Conservation (phyloP, 352 stramenopile genomes). For the Globisporangium canariense region DNA sequence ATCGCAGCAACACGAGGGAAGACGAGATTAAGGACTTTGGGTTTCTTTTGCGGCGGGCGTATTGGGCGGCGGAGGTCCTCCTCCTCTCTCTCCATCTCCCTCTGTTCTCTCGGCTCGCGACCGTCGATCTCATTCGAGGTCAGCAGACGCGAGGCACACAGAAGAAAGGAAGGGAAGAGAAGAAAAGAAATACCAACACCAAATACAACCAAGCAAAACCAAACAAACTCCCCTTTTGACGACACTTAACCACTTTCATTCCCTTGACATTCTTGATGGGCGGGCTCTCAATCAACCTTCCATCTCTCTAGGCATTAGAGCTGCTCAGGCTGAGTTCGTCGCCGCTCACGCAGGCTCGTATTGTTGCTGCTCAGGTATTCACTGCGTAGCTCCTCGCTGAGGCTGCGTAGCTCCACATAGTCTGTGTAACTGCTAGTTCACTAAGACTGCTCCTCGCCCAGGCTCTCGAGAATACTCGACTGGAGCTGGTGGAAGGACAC, state of each 20-base stretch:
- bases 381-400: too few relatives aligned
- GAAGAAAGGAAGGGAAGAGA: background rate
- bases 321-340: background rate
- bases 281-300: background rate
- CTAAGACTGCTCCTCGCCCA: conserved; percentile 42
- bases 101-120: background rate
- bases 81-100: conserved; percentile 15
- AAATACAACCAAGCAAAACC: conserved; percentile 7
- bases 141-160: background rate
- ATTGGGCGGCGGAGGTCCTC: background rate
- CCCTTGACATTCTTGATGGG: background rate
- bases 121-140: background rate
- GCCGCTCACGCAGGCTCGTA: too few relatives aligned
- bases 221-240: background rate
- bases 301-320: background rate
- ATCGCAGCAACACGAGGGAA: conserved; percentile 18
- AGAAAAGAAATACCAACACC: background rate
- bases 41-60: background rate
- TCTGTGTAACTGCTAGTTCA: background rate
- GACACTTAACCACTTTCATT: background rate
- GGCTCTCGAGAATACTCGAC: conserved; percentile 74
- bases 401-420: too few relatives aligned
- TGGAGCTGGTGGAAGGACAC: conserved; percentile 76
- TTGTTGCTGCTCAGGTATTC: too few relatives aligned
- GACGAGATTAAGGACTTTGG: conserved; percentile 17